Evolutionary conservation across 2,329 filamentous ascomycete species (phyloP).

Genomic region (Spiromastix sp.): DNA sequence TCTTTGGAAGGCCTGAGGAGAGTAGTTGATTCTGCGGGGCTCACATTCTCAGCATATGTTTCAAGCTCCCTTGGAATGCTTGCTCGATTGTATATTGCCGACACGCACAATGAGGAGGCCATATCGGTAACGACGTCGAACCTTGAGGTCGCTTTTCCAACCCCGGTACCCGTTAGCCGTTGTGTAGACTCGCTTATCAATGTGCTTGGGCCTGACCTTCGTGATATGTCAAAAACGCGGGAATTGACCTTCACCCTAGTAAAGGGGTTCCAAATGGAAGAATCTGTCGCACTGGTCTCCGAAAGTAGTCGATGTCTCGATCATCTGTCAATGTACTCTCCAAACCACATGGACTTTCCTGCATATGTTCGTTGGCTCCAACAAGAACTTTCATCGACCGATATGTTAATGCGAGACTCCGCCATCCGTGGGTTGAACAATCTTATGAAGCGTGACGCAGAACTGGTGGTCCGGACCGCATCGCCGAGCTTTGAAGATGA

Average conservation of each 20-base stretch:
- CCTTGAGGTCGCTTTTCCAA: conserved; percentile 74
- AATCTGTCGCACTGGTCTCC: conserved; percentile 58
- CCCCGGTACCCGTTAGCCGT: conserved; percentile 70
- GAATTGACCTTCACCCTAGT: conserved; percentile 85
- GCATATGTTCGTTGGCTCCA: conserved; percentile 79
- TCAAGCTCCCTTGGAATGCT: conserved; percentile 87
- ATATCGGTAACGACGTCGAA: conserved; percentile 76
- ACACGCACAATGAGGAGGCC: conserved; percentile 82
- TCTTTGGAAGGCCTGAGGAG: conserved; percentile 78
- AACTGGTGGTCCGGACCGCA: conserved; percentile 68
- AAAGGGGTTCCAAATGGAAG: conserved; percentile 67
- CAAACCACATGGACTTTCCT: conserved; percentile 71
- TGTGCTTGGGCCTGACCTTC: conserved; percentile 86
- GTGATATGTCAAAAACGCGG: conserved; percentile 83
- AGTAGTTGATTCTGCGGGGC: conserved; percentile 81
- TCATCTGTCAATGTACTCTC: conserved; percentile 84
- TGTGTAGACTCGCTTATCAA: conserved; percentile 95
- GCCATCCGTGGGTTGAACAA: conserved; percentile 86
- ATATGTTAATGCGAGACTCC: conserved; percentile 61
- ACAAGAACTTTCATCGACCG: conserved; percentile 59
- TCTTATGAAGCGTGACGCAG: conserved; percentile 84
- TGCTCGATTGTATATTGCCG: conserved; percentile 81
- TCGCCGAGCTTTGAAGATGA: conserved; percentile 76
- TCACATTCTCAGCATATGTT: conserved; percentile 86
- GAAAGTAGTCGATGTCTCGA: conserved; percentile 78